Conservation (phyloP, 805 yeast genomes). For the Lachancea kluyveri region DNA sequence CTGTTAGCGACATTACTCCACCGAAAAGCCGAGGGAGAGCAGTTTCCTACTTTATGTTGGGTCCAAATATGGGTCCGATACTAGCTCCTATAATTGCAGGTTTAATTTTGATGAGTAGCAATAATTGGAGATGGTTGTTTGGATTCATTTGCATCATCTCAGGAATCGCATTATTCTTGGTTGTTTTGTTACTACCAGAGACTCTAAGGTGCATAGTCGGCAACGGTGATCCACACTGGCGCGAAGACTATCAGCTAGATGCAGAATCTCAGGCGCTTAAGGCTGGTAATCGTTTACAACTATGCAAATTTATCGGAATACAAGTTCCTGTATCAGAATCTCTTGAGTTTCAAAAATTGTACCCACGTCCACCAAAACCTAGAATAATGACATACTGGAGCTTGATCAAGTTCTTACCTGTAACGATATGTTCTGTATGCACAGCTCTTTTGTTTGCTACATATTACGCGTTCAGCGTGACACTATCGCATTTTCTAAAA, state of each 20-base stretch:
- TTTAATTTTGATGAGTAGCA: slow-evolving; percentile 56
- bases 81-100: slow-evolving; percentile 84
- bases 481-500: slow-evolving; percentile 38
- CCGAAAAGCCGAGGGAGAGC: slow-evolving; percentile 71
- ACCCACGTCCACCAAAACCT: slow-evolving; percentile 43
- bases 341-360: slow-evolving; percentile 21
- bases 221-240: slow-evolving; percentile 37
- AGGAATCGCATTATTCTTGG: slow-evolving; percentile 44
- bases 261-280: too few relatives aligned
- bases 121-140: slow-evolving; percentile 81
- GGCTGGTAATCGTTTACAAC: too few relatives aligned
- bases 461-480: slow-evolving; percentile 48
- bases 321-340: slow-evolving; percentile 22
- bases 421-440: slow-evolving; percentile 39
- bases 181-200: slow-evolving; percentile 67
- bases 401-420: slow-evolving; percentile 38
- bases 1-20: slow-evolving; percentile 68
- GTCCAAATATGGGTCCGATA: slow-evolving; percentile 83
- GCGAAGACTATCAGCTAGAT: too few relatives aligned
- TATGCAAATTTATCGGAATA: too few relatives aligned
- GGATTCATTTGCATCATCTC: slow-evolving; percentile 70
- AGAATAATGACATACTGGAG: slow-evolving; percentile 32
- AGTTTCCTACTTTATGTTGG: slow-evolving; percentile 78
- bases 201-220: slow-evolving; percentile 64
- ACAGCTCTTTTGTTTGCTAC: slow-evolving; percentile 48